Conservation (phyloP, 1,284 basidiomycete genomes). For the Volvariella volvacea region DNA sequence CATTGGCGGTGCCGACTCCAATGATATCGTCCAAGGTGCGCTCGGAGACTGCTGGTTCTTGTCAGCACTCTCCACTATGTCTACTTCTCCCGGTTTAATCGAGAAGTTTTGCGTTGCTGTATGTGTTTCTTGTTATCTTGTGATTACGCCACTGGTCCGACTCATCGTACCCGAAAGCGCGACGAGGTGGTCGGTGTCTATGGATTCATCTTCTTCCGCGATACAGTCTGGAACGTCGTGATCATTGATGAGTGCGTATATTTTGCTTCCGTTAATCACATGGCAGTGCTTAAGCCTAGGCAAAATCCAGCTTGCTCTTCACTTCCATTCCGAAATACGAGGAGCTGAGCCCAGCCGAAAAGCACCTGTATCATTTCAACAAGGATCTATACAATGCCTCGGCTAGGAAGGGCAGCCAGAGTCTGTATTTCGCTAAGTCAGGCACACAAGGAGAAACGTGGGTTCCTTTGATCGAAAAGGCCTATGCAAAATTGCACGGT, state of each 20-base stretch:
- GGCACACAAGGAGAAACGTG: constrained; percentile 40
- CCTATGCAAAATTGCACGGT: constrained; percentile 46
- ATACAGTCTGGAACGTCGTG: constrained; percentile 27
- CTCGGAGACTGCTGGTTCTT: constrained; percentile 43
- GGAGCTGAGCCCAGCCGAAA: constrained; percentile 24
- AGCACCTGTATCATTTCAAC: constrained; percentile 36
- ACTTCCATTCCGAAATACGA: constrained; percentile 40
- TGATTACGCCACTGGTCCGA: constrained; percentile 4
- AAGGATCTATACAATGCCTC: constrained; percentile 30
- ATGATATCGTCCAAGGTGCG: constrained; percentile 37
- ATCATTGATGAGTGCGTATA: constrained; percentile 40
- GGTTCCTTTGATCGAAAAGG: constrained; percentile 47
- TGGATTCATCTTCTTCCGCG: constrained; percentile 40
- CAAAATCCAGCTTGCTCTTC: constrained; percentile 27
- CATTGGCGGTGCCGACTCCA: constrained; percentile 27
- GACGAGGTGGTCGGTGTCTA: constrained; percentile 42
- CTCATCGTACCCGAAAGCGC: constrained; percentile 20
- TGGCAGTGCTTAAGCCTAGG: neutral
- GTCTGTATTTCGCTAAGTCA: constrained; percentile 36
- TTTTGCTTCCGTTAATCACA: neutral
- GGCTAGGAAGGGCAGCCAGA: constrained; percentile 32
- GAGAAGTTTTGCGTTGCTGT: constrained; percentile 42
- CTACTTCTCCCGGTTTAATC: constrained; percentile 29
- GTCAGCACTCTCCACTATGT: constrained; percentile 33
- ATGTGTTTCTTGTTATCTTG: constrained; percentile 10